These are phyloP conservation scores for Rhizophora mangle DNA, from an alignment of 345 rosid genomes.

Conservation along the genomic window DNA sequence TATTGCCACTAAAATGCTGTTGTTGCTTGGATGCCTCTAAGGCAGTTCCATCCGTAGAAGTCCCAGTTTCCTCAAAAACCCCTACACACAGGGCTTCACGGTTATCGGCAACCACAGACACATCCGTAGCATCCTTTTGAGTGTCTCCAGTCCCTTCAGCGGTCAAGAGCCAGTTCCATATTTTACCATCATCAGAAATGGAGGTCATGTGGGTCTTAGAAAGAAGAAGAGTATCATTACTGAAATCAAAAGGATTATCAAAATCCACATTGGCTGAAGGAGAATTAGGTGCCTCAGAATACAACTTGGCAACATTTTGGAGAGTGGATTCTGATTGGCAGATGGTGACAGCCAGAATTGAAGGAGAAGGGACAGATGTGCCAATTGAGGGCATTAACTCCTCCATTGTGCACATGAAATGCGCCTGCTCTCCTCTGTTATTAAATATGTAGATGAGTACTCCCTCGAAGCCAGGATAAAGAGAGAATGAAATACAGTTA, in stretches of 20 bases:
- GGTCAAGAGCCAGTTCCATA: slow-evolving; percentile 91
- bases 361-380: slow-evolving; percentile 70
- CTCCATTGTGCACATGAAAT: slow-evolving; percentile 73
- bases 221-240: slow-evolving; percentile 62
- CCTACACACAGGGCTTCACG: slow-evolving; percentile 28
- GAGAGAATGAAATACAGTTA: slow-evolving; percentile 19
- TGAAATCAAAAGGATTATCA: slow-evolving; percentile 86
- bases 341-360: slow-evolving; percentile 57
- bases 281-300: slow-evolving; percentile 46
- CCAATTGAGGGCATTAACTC: slow-evolving; percentile 92
- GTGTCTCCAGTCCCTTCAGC: slow-evolving; percentile 64
- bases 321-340: slow-evolving; percentile 75
- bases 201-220: slow-evolving; percentile 70
- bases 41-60: slow-evolving; percentile 35
- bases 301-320: slow-evolving; percentile 69
- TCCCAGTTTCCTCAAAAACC: slow-evolving; percentile 18
- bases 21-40: slow-evolving; percentile 32
- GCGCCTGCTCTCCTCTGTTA: slow-evolving; percentile 86
- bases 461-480: slow-evolving; percentile 15
- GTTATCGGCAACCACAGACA: slow-evolving; percentile 24
- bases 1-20: slow-evolving; percentile 35
- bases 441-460: slow-evolving; percentile 26
- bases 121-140: slow-evolving; percentile 36
- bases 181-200: slow-evolving; percentile 92
- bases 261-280: slow-evolving; percentile 51